Evolutionary conservation across 1,284 basidiomycete genomes (phyloP).

Genomic region (Trichosporon sp.): DNA sequence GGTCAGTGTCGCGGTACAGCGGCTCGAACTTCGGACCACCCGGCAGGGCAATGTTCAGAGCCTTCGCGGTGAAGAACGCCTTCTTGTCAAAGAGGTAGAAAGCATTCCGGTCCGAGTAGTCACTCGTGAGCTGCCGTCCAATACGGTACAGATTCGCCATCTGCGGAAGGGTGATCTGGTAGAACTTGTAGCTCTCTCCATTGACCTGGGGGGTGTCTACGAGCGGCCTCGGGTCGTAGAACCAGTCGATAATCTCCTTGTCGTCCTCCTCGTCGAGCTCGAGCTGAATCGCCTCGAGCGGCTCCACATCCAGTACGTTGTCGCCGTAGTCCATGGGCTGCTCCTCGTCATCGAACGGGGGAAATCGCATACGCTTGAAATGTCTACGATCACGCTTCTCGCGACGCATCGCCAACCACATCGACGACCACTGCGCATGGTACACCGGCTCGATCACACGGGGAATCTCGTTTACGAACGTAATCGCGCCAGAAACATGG

Average conservation of each 20-base stretch:
- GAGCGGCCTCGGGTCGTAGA: conserved; percentile 95
- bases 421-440: conserved; percentile 98
- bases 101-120: conserved; percentile 82
- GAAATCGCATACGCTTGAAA: conserved; percentile 99
- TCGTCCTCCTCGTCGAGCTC: conserved; percentile 95
- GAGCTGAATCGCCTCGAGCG: conserved; percentile 94
- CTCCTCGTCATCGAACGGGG: conserved; percentile 99
- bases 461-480: conserved; percentile 98
- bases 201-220: conserved; percentile 83
- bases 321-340: conserved; percentile 97
- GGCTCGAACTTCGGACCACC: conserved; percentile 98
- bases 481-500: conserved; percentile 99
- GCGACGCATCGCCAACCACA: conserved; percentile 99
- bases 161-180: conserved; percentile 84
- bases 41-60: conserved; percentile 95
- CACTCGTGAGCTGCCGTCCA: conserved; percentile 85
- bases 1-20: conserved; percentile 83
- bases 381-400: conserved; percentile 98
- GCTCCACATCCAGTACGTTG: conserved; percentile 96
- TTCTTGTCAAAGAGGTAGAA: conserved; percentile 97
- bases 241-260: conserved; percentile 92
- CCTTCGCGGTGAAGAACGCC: conserved; percentile 96
- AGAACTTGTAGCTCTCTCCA: conserved; percentile 87
- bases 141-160: conserved; percentile 97
- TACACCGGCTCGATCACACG: conserved; percentile 95